Percentiles rank a stretch among this genome's conserved stretches.
These are phyloP conservation scores for Setaria viridis DNA, from an alignment of 202 grass and related monocot genomes.

Conservation along the genomic window DNA sequence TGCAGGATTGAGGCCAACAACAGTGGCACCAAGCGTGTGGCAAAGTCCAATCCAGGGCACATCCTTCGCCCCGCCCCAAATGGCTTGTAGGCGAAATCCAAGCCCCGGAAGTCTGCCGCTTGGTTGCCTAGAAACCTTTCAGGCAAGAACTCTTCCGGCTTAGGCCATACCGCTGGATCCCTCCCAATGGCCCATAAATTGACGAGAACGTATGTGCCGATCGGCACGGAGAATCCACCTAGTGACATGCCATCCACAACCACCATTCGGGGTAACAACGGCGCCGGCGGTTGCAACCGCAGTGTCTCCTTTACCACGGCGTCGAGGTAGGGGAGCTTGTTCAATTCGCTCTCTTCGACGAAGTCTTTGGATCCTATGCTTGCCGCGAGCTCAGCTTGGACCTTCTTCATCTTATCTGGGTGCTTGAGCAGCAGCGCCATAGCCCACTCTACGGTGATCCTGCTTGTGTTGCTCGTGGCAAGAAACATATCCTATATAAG, in stretches of 20 bases:
- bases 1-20: conserved; percentile 45
- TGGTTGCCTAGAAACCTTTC: conserved; percentile 45
- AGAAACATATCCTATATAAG: conserved; percentile 10
- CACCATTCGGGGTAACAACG: conserved; percentile 11
- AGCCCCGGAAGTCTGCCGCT: conserved; percentile 14
- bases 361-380: neutral
- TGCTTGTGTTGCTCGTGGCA: neutral
- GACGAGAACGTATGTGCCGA: conserved; percentile 12
- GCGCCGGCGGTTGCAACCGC: neutral
- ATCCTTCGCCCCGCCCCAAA: conserved; percentile 41
- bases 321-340: conserved; percentile 11
- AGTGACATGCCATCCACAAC: neutral
- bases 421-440: conserved; percentile 21
- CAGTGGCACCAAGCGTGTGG: neutral
- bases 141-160: conserved; percentile 35
- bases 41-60: conserved; percentile 24
- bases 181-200: conserved; percentile 51
- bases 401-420: conserved; percentile 23
- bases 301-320: conserved; percentile 18
- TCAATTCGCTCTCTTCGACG: neutral
- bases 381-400: neutral
- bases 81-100: conserved; percentile 18
- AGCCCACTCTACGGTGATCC: conserved; percentile 22
- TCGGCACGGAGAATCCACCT: conserved; percentile 29
- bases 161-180: conserved; percentile 23